Base-by-base conservation (phyloP, 2,329 filamentous ascomycete species). In the Trichoderma koningiopsis region DNA sequence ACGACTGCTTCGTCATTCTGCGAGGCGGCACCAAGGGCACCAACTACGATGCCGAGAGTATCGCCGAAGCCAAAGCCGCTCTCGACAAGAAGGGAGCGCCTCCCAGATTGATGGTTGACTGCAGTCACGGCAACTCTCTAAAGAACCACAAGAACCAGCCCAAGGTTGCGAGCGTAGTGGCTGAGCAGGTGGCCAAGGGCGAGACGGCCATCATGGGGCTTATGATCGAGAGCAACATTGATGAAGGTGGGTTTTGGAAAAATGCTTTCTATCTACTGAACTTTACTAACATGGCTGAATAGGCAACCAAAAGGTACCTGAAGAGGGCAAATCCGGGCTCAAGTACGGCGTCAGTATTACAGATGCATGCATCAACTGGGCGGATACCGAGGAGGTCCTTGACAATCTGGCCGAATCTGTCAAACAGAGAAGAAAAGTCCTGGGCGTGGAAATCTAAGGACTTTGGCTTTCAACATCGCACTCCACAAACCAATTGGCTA, bases 101-200 rank as follows among this genome's bases (percentile, higher is more conserved):
- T 69, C 86, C 92, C 73, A 87, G 93, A 72, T 85, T 99, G 77
- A 99, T 99, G 96, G 91, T 99, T 35, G 96, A 99, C 82, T 99
- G 96, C 87, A 96, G 92, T 80, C 96, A 99, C 80, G 96, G 96
- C 73, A 97, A 97, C 85, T 97, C 93, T 57, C 84, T 91, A 78
- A 99, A 99, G 87, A 89, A 98, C 82, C 95, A 98, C 86, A 94
- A 90, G 83, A 99, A 98, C 82, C 96, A 99, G 83, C 94, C 94
- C 73, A 94, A 95, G 86, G 96, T 99, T 24, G 94, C 94, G 4
- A 89, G 89, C 62, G 87, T 85, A 13, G 80, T 99, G 69, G 94
- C 92, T 2, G 89, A 92, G 76, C 96, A 99, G 83, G 92, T 99
- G 70, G 86, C 90, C 67, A 88, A 87, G 69, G 96, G 96, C 43